Evolutionary conservation across 306 rosid genomes (phyloP), one percentile per base, ranked within the genome.

Genomic region (Vicia villosa): DNA sequence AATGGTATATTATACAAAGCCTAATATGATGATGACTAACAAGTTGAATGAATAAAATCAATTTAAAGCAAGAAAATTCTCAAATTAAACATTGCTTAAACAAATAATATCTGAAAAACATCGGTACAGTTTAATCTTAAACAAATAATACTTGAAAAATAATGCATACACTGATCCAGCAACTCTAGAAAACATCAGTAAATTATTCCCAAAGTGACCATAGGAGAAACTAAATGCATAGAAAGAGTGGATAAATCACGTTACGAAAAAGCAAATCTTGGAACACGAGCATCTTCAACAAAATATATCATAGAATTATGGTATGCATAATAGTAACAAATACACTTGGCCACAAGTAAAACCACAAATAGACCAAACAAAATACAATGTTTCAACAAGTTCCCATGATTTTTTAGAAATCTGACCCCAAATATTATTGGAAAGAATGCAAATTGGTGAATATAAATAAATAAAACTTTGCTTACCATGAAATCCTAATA

Each of bases 241-340:
- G 81, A 78, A 69, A 83, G 85, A 87, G 76, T 66, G 95, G 96
- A 88, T 94, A 89, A 94, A 97, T 97, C 97, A 94, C 98, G 88
- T 94, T 97, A 85, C 96, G 94, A 64, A 94, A 95, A 40, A 97
- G 98, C 86, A 90, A 82, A 84, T 94, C 92, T 70, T 95, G 96
- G 77, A 83, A 84, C 67, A 96, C 82, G 32, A 66, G 90, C 84
- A 22, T 88, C 96, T 80, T 85, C 96, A 46, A 90, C 98, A 54
- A 94, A 90, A 86, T 90, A 87, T 76, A 94, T 88, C 91, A 85
- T 86, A 40, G 98, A 94, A 80, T 88, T 90, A 70, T 94, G 97
- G 60, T 96, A 97, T 94, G 92, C 37, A 73, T 2, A 77, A 72
- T 57, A 77, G 72, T 30, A 73, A 83, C 70, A 80, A 21, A 79